Conservation (phyloP, 129 eudicot species). For the Artemisia annua region DNA sequence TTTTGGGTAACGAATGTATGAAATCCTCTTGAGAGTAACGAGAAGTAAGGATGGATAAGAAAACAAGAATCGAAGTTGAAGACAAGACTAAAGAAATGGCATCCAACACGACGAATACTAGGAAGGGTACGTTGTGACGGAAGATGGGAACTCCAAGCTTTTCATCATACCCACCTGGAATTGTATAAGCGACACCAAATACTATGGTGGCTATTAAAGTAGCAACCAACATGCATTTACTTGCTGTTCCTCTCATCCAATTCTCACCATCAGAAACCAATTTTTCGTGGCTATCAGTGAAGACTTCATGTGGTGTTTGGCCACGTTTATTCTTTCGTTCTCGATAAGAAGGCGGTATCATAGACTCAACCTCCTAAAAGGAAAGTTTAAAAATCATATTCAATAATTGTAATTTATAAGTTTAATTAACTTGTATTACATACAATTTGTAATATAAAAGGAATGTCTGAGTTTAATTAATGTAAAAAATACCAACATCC, state of each 20-base stretch:
- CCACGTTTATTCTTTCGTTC: not conserved
- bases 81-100: conserved; percentile 29
- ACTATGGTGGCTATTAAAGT: conserved; percentile 1
- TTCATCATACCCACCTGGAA: conserved; percentile 23
- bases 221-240: conserved; percentile 5
- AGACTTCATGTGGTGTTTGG: not conserved
- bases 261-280: not conserved
- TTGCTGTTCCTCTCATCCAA: conserved; percentile 7
- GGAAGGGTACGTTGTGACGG: conserved; percentile 3
- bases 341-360: not conserved
- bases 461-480: too few species aligned
- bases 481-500: too few species aligned
- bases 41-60: conserved; percentile 23
- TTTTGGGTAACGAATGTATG: conserved; percentile 9
- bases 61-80: conserved; percentile 24
- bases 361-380: conserved; percentile 1
- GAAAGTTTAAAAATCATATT: too few species aligned
- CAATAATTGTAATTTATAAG: too few species aligned
- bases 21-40: conserved; percentile 21
- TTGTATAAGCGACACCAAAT: not conserved
- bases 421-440: too few species aligned
- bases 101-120: conserved; percentile 16
- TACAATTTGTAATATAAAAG: too few species aligned
- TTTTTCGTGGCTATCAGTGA: not conserved
- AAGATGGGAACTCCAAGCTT: conserved; percentile 15